Percentiles rank a stretch among this genome's conserved stretches.
Evolutionary conservation across 805 yeast species (phyloP).

Genomic region (Metschnikowia lochheadii): DNA sequence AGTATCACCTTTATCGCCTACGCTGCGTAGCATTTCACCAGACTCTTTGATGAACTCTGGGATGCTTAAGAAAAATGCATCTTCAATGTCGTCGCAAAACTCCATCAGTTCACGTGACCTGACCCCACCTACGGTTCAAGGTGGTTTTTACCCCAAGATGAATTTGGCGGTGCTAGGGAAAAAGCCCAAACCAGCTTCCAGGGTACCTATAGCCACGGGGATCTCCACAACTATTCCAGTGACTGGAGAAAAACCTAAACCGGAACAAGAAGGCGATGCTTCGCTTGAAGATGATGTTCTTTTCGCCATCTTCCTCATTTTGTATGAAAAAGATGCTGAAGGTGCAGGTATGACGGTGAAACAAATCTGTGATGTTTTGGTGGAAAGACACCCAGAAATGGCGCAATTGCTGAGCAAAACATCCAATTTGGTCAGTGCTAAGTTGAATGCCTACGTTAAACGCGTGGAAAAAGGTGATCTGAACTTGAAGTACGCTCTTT

Average conservation of each 20-base stretch:
- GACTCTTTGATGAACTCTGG: slow-evolving; percentile 38
- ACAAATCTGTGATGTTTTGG: slow-evolving; percentile 73
- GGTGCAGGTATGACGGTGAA: slow-evolving; percentile 87
- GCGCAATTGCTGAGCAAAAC: slow-evolving; percentile 76
- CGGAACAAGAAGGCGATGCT: slow-evolving; percentile 55
- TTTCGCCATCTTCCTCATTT: slow-evolving; percentile 67
- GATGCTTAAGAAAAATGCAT: slow-evolving; percentile 12
- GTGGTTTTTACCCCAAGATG: slow-evolving; percentile 4
- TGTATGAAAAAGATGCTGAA: slow-evolving; percentile 63
- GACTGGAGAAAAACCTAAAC: slow-evolving; percentile 65
- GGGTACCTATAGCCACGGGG: slow-evolving; percentile 62
- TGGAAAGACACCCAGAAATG: slow-evolving; percentile 79
- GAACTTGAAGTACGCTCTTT: slow-evolving; percentile 64
- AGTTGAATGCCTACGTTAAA: slow-evolving; percentile 79
- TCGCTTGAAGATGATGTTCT: slow-evolving; percentile 73
- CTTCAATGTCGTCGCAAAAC: slow-evolving; percentile 8
- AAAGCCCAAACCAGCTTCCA: slow-evolving; percentile 34
- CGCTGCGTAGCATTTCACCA: slow-evolving; percentile 41
- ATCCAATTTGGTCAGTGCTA: slow-evolving; percentile 76
- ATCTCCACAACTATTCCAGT: slow-evolving; percentile 78
- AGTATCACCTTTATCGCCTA: slow-evolving; percentile 21
- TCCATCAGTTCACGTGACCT: slow-evolving; percentile 30
- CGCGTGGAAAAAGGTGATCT: slow-evolving; percentile 81
- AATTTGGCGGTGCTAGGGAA: slow-evolving; percentile 12
- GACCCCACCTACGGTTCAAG: slow-evolving; percentile 23